Evolutionary conservation across 2,329 filamentous ascomycete species (phyloP).

Genomic region (Pyrenophora seminiperda): DNA sequence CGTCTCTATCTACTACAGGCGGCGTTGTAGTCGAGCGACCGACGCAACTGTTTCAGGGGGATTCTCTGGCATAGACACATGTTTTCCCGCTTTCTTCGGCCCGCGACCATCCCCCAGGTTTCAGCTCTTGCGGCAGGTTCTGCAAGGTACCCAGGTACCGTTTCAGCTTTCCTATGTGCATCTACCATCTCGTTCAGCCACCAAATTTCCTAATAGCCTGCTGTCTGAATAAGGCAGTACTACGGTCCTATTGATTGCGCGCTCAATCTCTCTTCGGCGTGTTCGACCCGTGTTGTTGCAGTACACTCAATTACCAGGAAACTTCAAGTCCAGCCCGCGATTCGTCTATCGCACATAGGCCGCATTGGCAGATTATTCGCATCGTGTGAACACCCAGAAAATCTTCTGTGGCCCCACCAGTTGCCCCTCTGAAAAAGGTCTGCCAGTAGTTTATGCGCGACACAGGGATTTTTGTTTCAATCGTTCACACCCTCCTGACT

Average conservation of each 20-base stretch:
- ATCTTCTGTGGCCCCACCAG: background rate
- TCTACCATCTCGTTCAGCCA: slow-evolving; percentile 1
- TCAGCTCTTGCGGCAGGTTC: slow-evolving; percentile 31
- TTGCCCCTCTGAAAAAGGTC: background rate
- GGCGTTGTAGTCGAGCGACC: slow-evolving; percentile 12
- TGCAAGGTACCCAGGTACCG: slow-evolving; percentile 38
- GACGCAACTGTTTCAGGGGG: slow-evolving; percentile 28
- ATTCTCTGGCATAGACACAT: slow-evolving; percentile 2
- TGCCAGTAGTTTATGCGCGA: slow-evolving; percentile 20
- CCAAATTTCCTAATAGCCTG: background rate
- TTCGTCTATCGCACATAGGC: background rate
- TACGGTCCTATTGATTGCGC: background rate
- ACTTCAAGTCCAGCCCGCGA: background rate
- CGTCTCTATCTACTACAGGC: slow-evolving; percentile 3
- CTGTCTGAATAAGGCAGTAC: background rate
- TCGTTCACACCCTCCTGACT: slow-evolving; percentile 2
- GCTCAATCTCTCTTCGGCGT: too few relatives aligned
- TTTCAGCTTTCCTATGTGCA: slow-evolving; percentile 28
- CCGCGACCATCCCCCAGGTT: slow-evolving; percentile 26
- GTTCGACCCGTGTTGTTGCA: background rate
- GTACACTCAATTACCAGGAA: background rate
- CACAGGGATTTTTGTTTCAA: slow-evolving; percentile 24
- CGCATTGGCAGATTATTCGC: background rate
- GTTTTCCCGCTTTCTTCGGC: slow-evolving; percentile 11
- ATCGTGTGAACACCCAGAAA: background rate